Percentiles rank a stretch among this genome's conserved stretches.
Evolutionary conservation across 2,329 filamentous ascomycete genomes (phyloP).

Genomic region (Cadophora gregata): DNA sequence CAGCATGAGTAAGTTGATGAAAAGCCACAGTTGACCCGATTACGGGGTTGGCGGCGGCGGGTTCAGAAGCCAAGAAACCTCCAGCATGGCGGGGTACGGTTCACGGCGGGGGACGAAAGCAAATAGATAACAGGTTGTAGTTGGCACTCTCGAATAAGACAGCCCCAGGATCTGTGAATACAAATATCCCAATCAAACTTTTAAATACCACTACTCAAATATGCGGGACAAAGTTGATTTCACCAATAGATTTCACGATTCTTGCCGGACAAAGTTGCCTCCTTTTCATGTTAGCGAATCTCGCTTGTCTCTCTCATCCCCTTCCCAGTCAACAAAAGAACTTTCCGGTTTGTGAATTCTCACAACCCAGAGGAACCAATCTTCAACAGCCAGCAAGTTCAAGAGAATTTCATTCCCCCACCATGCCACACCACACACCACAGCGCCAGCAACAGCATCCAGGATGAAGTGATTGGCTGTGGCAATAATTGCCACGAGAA

Average conservation of each 20-base stretch:
- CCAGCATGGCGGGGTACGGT: constrained; percentile 1
- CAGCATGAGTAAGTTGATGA: background rate
- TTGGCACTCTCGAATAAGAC: too few species aligned
- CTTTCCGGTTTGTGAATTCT: constrained; percentile 66
- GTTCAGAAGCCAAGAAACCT: background rate
- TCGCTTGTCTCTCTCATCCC: constrained; percentile 10
- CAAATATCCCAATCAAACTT: too few species aligned
- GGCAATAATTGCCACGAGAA: constrained; percentile 64
- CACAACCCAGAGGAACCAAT: too few species aligned
- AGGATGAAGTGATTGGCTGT: constrained; percentile 70
- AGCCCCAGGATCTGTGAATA: too few species aligned
- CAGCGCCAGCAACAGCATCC: constrained; percentile 67
- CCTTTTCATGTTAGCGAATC: too few species aligned
- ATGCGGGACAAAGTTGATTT: too few species aligned
- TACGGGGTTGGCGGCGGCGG: background rate
- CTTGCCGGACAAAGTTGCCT: too few species aligned
- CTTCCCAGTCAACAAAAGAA: constrained; percentile 21
- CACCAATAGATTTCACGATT: too few species aligned
- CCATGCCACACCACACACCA: constrained; percentile 67
- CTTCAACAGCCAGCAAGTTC: background rate
- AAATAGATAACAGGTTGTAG: too few species aligned
- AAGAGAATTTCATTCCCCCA: constrained; percentile 56
- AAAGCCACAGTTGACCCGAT: background rate
- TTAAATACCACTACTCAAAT: too few species aligned
- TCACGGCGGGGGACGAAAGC: background rate